A percentile compares a stretch with the other conserved stretches of the same genome.
Conservation (phyloP, 192 early-diverging fungal species). For the Linnemannia zychae region DNA sequence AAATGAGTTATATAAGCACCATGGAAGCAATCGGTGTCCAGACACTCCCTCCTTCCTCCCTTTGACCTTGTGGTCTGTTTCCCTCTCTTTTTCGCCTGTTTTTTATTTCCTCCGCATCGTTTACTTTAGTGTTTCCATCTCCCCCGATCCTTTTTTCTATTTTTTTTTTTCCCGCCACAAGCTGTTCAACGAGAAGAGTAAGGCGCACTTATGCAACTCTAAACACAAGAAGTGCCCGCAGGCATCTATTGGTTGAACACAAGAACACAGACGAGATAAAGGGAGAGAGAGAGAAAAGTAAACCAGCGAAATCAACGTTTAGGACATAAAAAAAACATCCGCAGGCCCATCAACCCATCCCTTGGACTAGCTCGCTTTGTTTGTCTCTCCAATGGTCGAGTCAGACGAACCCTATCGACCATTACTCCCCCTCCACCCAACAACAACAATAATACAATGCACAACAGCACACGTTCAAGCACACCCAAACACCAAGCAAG, state of each 20-base stretch:
- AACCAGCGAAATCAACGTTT: not conserved
- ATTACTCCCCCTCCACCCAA: conserved; percentile 1
- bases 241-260: not conserved
- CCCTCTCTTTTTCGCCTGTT: not conserved
- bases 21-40: not conserved
- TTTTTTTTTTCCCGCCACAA: conserved; percentile 6
- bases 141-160: not conserved
- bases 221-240: not conserved
- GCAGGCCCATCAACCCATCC: not conserved
- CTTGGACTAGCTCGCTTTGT: no score
- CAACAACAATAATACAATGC: not conserved
- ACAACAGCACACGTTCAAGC: no score
- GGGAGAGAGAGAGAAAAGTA: not conserved
- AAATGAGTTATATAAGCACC: not conserved
- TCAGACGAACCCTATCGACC: not conserved
- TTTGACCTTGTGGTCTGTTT: no score
- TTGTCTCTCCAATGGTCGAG: no score
- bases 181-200: not conserved
- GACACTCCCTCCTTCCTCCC: not conserved
- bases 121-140: not conserved
- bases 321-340: not conserved
- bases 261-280: no score
- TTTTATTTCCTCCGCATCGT: not conserved
- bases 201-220: not conserved
- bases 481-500: no score